These are phyloP conservation scores for Mediolabrus comicus DNA, from an alignment of 108 stramenopile genomes.

Conservation along the genomic window DNA sequence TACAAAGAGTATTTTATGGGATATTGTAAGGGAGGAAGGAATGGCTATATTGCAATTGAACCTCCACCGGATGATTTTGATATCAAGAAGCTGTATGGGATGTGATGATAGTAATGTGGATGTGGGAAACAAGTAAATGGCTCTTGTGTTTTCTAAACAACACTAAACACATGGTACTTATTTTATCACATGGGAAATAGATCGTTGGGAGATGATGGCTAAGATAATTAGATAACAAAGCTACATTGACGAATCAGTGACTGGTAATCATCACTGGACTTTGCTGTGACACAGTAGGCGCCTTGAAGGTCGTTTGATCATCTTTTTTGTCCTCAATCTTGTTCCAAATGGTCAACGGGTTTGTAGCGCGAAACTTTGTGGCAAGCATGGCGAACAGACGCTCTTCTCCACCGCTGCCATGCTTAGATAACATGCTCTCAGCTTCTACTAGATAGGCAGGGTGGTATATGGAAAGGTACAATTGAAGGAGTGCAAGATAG, in stretches of 20 bases:
- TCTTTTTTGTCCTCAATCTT: background rate
- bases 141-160: too few relatives aligned
- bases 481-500: slow-evolving; percentile 9
- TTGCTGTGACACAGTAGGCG: too few relatives aligned
- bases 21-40: slow-evolving; percentile 40
- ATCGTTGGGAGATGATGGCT: too few relatives aligned
- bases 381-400: slow-evolving; percentile 10
- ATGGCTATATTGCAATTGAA: slow-evolving; percentile 54
- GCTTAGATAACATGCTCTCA: slow-evolving; percentile 5
- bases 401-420: background rate
- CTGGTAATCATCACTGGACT: too few relatives aligned
- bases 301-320: too few relatives aligned
- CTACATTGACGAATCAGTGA: too few relatives aligned
- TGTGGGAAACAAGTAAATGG: too few relatives aligned
- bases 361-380: slow-evolving; percentile 9
- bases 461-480: slow-evolving; percentile 19
- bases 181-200: too few relatives aligned
- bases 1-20: slow-evolving; percentile 59
- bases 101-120: slow-evolving; percentile 20
- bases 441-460: slow-evolving; percentile 2
- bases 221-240: too few relatives aligned
- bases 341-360: slow-evolving; percentile 4
- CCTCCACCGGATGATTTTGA: slow-evolving; percentile 57
- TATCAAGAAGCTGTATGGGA: slow-evolving; percentile 49
- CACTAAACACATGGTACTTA: too few relatives aligned